Conservation (phyloP, 116 monocot species). For the Trichopus zeylanicus region DNA sequence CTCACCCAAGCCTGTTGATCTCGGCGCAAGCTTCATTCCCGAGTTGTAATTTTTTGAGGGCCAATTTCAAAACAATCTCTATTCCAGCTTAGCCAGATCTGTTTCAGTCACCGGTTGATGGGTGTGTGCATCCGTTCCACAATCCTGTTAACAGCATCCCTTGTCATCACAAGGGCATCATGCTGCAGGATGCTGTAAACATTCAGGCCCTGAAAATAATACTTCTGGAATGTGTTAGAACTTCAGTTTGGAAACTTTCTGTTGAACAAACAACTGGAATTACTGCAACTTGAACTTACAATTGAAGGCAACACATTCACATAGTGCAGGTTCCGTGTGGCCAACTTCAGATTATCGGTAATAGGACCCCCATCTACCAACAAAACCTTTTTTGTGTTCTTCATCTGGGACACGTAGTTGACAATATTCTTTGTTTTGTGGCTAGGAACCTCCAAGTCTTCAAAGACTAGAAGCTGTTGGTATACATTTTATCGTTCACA, state of each 20-base stretch:
- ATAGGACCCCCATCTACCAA: slow-evolving; percentile 69
- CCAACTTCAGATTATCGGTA: slow-evolving; percentile 62
- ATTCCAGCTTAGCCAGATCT: too few species aligned
- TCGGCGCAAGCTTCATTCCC: too few species aligned
- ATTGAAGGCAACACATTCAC: slow-evolving; percentile 80
- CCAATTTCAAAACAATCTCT: too few species aligned
- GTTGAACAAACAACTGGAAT: not conserved
- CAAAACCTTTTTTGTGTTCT: slow-evolving; percentile 72
- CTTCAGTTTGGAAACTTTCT: too few species aligned
- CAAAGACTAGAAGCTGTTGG: slow-evolving; percentile 91
- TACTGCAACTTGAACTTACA: slow-evolving; percentile 38
- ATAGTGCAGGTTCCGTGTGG: slow-evolving; percentile 81
- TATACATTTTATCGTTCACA: too few species aligned
- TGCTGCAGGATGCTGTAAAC: slow-evolving; percentile 92
- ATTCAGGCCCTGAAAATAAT: slow-evolving; percentile 73
- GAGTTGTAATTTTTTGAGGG: too few species aligned
- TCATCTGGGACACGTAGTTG: slow-evolving; percentile 56
- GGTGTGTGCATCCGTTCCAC: slow-evolving; percentile 89
- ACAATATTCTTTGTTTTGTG: slow-evolving; percentile 94
- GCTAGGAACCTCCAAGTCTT: slow-evolving; percentile 63
- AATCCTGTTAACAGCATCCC: slow-evolving; percentile 72
- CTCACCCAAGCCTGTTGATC: too few species aligned
- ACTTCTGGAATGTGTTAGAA: too few species aligned
- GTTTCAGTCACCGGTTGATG: slow-evolving; percentile 82
- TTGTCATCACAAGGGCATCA: slow-evolving; percentile 86